Conservation (phyloP, 2,329 filamentous ascomycete species). For the Nectriaceae sp. region DNA sequence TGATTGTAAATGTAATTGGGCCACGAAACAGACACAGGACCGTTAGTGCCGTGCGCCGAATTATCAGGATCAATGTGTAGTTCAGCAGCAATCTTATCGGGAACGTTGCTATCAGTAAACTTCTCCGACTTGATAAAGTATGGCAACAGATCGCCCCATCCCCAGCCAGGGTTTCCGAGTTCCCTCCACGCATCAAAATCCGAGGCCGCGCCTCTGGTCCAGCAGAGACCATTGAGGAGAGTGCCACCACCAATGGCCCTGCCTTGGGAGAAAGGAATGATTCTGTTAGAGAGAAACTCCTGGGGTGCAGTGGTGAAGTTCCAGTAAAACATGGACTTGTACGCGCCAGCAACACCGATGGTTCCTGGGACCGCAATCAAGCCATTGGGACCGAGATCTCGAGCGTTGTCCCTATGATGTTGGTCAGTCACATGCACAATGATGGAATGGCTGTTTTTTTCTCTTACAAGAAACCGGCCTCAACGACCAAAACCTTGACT, state of each 20-base stretch:
- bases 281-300: conserved; percentile 25
- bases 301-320: conserved; percentile 34
- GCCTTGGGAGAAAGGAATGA: conserved; percentile 31
- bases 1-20: conserved; percentile 13
- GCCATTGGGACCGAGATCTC: conserved; percentile 9
- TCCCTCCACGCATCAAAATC: conserved; percentile 48
- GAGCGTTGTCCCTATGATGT: conserved; percentile 8
- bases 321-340: conserved; percentile 14
- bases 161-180: conserved; percentile 46
- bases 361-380: conserved; percentile 9
- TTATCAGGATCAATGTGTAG: conserved; percentile 10
- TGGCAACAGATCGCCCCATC: conserved; percentile 39
- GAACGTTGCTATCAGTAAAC: conserved; percentile 10
- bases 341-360: conserved; percentile 5
- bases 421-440: not conserved
- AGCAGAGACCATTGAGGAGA: conserved; percentile 41
- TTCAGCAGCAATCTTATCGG: not conserved
- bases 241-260: conserved; percentile 41
- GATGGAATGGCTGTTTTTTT: no score
- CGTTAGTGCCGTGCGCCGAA: conserved; percentile 6
- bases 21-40: conserved; percentile 13
- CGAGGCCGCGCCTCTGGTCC: conserved; percentile 35
- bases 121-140: conserved; percentile 39
- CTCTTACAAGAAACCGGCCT: conserved; percentile 5
- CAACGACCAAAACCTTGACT: conserved; percentile 8